Conservation (phyloP, 1,284 basidiomycete genomes). For the Ganoderma boninense region DNA sequence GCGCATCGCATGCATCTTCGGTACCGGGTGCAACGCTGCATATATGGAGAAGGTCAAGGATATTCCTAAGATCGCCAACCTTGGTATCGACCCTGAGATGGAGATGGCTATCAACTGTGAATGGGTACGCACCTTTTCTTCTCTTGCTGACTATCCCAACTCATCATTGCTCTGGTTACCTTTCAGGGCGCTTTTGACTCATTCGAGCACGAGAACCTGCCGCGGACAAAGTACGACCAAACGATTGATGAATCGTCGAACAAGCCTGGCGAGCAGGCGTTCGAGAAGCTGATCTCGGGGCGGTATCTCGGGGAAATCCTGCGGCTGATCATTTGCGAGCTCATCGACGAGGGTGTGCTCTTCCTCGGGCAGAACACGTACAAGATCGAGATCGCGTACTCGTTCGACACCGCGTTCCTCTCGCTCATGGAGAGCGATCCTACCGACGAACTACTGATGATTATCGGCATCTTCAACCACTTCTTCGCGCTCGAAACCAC, state of each 20-base stretch:
- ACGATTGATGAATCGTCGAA: slow-evolving; percentile 95
- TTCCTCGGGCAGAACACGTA: slow-evolving; percentile 99
- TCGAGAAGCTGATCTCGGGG: slow-evolving; percentile 98
- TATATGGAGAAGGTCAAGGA: slow-evolving; percentile 90
- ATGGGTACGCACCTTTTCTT: slow-evolving; percentile 65
- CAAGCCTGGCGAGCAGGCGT: slow-evolving; percentile 96
- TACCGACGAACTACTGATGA: slow-evolving; percentile 97
- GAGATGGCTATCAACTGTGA: slow-evolving; percentile 98
- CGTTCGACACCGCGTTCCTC: slow-evolving; percentile 96
- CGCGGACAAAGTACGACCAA: slow-evolving; percentile 93
- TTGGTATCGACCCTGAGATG: slow-evolving; percentile 74
- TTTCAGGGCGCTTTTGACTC: slow-evolving; percentile 99
- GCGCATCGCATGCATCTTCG: slow-evolving; percentile 96
- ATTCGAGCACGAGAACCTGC: slow-evolving; percentile 93
- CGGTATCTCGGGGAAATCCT: slow-evolving; percentile 98
- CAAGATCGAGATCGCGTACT: slow-evolving; percentile 94
- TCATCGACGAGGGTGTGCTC: slow-evolving; percentile 95
- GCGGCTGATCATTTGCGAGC: slow-evolving; percentile 92
- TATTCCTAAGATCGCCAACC: slow-evolving; percentile 81
- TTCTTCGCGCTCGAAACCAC: slow-evolving; percentile 96
- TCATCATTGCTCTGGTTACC: too few species aligned
- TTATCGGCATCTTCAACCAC: slow-evolving; percentile 96
- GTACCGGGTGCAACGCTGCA: slow-evolving; percentile 98
- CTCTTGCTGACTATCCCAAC: neutral
- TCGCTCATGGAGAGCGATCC: slow-evolving; percentile 98